Base-by-base conservation (phyloP, 2,329 filamentous ascomycete species). In the Sporothrix humicola region DNA sequence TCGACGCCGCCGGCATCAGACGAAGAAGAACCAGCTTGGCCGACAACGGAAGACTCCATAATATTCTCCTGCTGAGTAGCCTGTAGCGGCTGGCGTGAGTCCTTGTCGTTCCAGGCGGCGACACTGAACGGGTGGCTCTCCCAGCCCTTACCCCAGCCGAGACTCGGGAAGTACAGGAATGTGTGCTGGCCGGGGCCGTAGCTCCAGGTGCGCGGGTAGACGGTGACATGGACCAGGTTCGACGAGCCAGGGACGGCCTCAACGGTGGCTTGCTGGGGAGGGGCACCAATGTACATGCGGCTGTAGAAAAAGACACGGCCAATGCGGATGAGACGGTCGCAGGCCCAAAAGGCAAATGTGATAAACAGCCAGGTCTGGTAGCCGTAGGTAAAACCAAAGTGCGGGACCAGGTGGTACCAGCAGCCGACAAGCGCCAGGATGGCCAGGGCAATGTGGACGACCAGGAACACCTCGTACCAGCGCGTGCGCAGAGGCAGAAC, bases 391-490 rank as follows among this genome's bases (percentile, higher is more conserved):
- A 52, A 68, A 20, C 63, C 63, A 50, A 68, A 68, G 46, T 68
- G 63, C 13, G 63, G 63, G 13, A 68, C 63, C 42, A 68, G 20
- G 44, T 68, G 63, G 63, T 68, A 68, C 63, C 63, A 68, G 46
- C 63, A 68, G 44, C 20, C 63, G 63, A 68, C 20, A 12, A 68
- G 46, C 5, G 9, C 63, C n/a, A 68, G 44, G 46, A 68, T 68
- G 44, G 63, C 63, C 6, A 86, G 69, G 0, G 81, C 66, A 31
- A 87, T 82, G 68, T 87, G 85, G 6, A 77, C 75, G 2, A 82
- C 76, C 0, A 87, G 79, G 74, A 87, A 87, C 0, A 84, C 56
- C 74, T 88, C 86, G 74, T 88, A 90, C n/a, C 84, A 82, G 8
- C 83, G 83, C 5, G 84, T 82, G 0, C 87, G 83, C 20, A 89